A percentile compares a stretch with the other conserved stretches of the same genome.
These are phyloP conservation scores for Ophiostoma piceae DNA, from an alignment of 2,329 filamentous ascomycete species.

Conservation along the genomic window DNA sequence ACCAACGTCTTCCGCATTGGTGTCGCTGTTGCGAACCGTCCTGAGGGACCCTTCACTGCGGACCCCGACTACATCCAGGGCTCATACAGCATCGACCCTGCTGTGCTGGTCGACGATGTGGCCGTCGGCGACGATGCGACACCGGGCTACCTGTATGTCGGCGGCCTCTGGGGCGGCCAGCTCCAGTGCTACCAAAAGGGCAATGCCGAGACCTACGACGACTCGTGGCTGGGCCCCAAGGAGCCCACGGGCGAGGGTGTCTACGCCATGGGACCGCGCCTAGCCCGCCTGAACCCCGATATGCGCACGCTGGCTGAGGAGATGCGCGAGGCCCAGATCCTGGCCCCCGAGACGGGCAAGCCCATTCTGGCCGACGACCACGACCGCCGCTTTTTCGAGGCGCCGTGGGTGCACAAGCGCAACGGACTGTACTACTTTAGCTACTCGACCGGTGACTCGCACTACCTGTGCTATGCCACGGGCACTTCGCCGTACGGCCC, in stretches of 20 bases:
- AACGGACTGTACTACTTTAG: constrained; percentile 67
- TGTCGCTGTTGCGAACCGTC: constrained; percentile 58
- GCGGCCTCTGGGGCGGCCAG: constrained; percentile 76
- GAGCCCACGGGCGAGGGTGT: constrained; percentile 55
- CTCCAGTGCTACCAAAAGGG: constrained; percentile 65
- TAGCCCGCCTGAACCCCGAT: constrained; percentile 57
- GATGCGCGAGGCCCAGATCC: constrained; percentile 58
- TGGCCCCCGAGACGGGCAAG: constrained; percentile 56
- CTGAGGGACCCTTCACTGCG: constrained; percentile 64
- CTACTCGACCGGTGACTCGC: constrained; percentile 73
- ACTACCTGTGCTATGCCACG: constrained; percentile 66
- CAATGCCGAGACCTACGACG: constrained; percentile 45
- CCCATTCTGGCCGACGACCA: constrained; percentile 63
- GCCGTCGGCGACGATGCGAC: constrained; percentile 48
- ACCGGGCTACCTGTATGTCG: constrained; percentile 63
- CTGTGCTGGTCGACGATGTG: constrained; percentile 65
- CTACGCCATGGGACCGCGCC: constrained; percentile 59
- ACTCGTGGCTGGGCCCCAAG: constrained; percentile 48
- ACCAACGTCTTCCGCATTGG: constrained; percentile 68
- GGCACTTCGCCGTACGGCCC: constrained; percentile 62
- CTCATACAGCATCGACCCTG: constrained; percentile 72
- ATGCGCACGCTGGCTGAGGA: constrained; percentile 57
- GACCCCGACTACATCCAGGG: constrained; percentile 61
- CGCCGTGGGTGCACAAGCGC: constrained; percentile 73
- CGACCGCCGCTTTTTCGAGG: constrained; percentile 72